Base-by-base conservation (phyloP, 306 rosid species). In the Ormosia emarginata region DNA sequence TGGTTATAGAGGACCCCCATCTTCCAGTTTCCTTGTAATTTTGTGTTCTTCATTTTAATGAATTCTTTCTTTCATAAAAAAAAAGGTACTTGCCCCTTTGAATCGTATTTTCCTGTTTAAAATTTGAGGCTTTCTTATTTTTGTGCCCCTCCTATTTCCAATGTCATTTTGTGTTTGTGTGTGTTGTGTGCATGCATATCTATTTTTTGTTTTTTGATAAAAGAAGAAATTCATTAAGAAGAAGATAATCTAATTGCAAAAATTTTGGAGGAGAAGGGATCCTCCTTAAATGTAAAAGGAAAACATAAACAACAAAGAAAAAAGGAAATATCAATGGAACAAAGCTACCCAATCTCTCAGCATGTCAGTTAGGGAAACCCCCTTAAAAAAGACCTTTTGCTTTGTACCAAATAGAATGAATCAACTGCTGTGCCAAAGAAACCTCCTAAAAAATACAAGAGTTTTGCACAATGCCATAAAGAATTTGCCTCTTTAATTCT, bases 11-110 rank as follows among this genome's bases (percentile, higher is more conserved):
- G 73, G 52, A 46, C 47, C 34, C 2, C 52, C 5, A 15, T 37
- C 72, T 9, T 52, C 29, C 39, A 34, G 14, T 49, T 44, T 53
- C 12, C 55, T 43, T 71, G 33, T 24, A 34, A 7, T 10, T n/a
- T 55, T 57, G 3, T 39, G 36, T 24, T 46, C 34, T 36, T 56
- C 15, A 43, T 81, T 4, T 37, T 17, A 50, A 49, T 39, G 7
- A 52, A 0, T 8, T 6, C 5, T 34, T 65, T 61, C 36, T 61
- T 44, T 3, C 7, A 47, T n/a, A n/a, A 36, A 76, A 43, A 43
- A 58, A 91, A 79, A 24, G 24, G 92, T 90, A 71, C 58, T 63
- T 78, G 11, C 39, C 44, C 2, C 57, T 36, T 10, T 11, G 39
- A 40, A 41, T 43, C 18, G n/a, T 44, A 47, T 15, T 72, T 81